phyloP scores from a whole-genome alignment of 306 rosid genomes.

The Hippophae tibetana region DNA sequence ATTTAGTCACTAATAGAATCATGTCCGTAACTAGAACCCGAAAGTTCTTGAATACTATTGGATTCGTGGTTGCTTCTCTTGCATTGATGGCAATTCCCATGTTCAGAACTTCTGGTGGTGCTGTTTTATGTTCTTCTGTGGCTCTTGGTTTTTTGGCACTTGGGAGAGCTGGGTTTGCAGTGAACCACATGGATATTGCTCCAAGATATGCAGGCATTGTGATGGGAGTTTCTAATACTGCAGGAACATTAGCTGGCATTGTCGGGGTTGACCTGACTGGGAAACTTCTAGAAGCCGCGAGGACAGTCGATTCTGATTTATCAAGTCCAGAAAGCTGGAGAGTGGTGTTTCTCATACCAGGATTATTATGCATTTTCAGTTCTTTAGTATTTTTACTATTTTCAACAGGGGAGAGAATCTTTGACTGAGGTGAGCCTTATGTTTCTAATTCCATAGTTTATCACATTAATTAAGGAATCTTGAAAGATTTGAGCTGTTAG shows the following conservation, averaged over 20 bases:
- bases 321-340: constrained; percentile 88
- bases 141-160: constrained; percentile 97
- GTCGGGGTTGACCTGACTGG: constrained; percentile 88
- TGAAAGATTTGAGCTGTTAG: too few relatives aligned
- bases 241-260: constrained; percentile 91
- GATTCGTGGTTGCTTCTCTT: constrained; percentile 75
- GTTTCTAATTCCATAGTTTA: too few relatives aligned
- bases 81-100: constrained; percentile 66
- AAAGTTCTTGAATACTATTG: constrained; percentile 72
- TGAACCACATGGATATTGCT: constrained; percentile 94
- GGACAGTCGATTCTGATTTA: constrained; percentile 56
- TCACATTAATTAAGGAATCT: too few relatives aligned
- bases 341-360: constrained; percentile 71
- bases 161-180: constrained; percentile 96
- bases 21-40: constrained; percentile 71
- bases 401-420: constrained; percentile 91
- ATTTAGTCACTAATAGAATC: constrained; percentile 61
- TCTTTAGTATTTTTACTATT: constrained; percentile 58
- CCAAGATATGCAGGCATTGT: constrained; percentile 94
- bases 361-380: constrained; percentile 74
- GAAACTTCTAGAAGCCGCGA: constrained; percentile 81
- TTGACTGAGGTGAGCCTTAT: constrained; percentile 45
- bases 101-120: constrained; percentile 82
- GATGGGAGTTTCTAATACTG: constrained; percentile 96
- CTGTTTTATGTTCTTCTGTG: constrained; percentile 84